A percentile compares a stretch with the other conserved stretches of the same genome.
Evolutionary conservation across 148 eudicot genomes (phyloP).

Genomic region (Heliamphora exappendiculata): DNA sequence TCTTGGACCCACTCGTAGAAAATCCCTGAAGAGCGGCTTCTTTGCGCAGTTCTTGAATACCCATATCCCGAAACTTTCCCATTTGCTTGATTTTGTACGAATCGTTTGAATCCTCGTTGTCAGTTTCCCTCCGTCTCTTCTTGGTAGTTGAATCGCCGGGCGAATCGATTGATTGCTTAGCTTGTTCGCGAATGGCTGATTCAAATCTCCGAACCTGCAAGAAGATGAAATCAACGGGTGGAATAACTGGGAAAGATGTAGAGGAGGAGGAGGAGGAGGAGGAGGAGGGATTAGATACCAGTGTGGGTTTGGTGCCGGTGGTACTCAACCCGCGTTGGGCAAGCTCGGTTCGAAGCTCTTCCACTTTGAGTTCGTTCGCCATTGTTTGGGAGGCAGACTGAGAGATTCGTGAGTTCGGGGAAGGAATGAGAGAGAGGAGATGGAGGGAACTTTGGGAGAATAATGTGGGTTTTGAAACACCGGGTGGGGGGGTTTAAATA

Average conservation of each 20-base stretch:
- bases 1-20: slow-evolving; percentile 57
- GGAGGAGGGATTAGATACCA: slow-evolving; percentile 25
- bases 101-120: slow-evolving; percentile 25
- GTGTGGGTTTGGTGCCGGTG: slow-evolving; percentile 57
- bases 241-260: neutral
- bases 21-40: slow-evolving; percentile 55
- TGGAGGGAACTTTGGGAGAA: neutral
- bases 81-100: slow-evolving; percentile 30
- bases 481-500: neutral
- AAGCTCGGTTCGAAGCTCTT: slow-evolving; percentile 67
- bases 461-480: neutral
- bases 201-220: slow-evolving; percentile 61
- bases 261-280: neutral
- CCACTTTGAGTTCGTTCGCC: slow-evolving; percentile 52
- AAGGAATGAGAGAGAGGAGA: neutral
- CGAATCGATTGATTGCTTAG: slow-evolving; percentile 14
- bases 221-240: neutral
- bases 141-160: slow-evolving; percentile 15
- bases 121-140: slow-evolving; percentile 45
- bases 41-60: slow-evolving; percentile 48
- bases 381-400: slow-evolving; percentile 2
- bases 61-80: slow-evolving; percentile 52
- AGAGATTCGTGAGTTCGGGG: neutral
- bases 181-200: slow-evolving; percentile 39
- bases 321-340: slow-evolving; percentile 62